Evolutionary conservation across 345 rosid species (phyloP).

Genomic region (Populus davidiana): DNA sequence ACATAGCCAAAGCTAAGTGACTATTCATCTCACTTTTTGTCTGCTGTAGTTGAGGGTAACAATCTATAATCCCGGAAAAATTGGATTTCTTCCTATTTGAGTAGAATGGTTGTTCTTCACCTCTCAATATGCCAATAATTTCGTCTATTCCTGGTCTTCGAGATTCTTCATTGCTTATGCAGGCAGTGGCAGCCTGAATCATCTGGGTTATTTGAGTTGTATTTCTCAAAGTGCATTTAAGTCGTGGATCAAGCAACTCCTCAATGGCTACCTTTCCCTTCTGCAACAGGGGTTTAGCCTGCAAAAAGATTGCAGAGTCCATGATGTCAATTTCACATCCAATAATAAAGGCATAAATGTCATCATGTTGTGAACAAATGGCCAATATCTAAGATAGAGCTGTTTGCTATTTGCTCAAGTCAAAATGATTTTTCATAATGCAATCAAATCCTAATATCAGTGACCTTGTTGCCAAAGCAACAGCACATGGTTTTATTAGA

Average conservation of each 20-base stretch:
- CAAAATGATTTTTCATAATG: not conserved
- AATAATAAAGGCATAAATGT: not conserved
- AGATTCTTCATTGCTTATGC: constrained; percentile 66
- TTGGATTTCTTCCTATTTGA: constrained; percentile 41
- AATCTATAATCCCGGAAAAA: constrained; percentile 60
- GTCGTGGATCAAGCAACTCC: constrained; percentile 66
- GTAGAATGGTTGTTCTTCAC: constrained; percentile 44
- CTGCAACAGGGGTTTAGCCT: constrained; percentile 78
- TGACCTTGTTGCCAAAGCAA: not conserved
- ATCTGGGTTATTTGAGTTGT: constrained; percentile 45
- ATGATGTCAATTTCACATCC: not conserved
- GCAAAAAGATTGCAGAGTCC: constrained; percentile 13
- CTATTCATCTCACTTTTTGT: constrained; percentile 75
- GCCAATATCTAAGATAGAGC: not conserved
- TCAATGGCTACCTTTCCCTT: constrained; percentile 59
- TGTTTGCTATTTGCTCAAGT: not conserved
- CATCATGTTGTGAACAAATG: not conserved
- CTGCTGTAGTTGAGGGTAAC: constrained; percentile 55
- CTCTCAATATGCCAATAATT: constrained; percentile 54
- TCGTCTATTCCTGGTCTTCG: constrained; percentile 59
- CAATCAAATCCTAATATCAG: not conserved
- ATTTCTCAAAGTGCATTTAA: constrained; percentile 38
- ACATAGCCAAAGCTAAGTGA: constrained; percentile 87
- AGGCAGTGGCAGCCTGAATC: constrained; percentile 78
- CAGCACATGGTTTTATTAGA: not conserved